These are phyloP conservation scores for Aurinia saxatilis DNA, from an alignment of 345 rosid genomes.

Conservation along the genomic window DNA sequence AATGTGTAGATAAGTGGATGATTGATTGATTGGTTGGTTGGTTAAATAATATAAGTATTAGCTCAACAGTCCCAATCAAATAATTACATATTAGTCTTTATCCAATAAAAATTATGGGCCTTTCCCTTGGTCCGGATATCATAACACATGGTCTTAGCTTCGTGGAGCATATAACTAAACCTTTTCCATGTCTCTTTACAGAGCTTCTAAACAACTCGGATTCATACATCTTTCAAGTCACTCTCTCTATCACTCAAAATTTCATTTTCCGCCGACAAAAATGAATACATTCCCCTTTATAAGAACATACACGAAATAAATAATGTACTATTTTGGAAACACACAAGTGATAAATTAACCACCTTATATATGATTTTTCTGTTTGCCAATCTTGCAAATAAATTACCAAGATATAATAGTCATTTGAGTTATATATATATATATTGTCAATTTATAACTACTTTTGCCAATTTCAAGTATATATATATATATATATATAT, in stretches of 20 bases:
- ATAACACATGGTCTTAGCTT: slow-evolving; percentile 24
- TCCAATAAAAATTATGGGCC: slow-evolving; percentile 26
- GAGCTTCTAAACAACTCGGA: slow-evolving; percentile 20
- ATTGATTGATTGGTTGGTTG: slow-evolving; percentile 14
- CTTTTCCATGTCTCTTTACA: slow-evolving; percentile 15
- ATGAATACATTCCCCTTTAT: neutral
- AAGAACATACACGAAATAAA: no score
- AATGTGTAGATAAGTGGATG: neutral
- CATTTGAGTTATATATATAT: no score
- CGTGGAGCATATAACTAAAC: neutral
- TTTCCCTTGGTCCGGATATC: slow-evolving; percentile 27
- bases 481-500: no score
- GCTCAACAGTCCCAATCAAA: slow-evolving; percentile 28
- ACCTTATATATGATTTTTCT: no score
- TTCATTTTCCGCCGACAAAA: slow-evolving; percentile 1
- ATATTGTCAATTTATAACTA: no score
- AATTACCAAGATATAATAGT: no score
- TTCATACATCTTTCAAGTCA: slow-evolving; percentile 6
- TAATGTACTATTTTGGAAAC: no score
- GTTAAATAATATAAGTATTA: slow-evolving; percentile 6
- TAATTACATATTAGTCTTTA: slow-evolving; percentile 21
- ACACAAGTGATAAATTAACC: no score
- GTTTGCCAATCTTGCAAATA: no score
- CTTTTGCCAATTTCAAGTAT: no score
- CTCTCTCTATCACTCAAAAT: neutral